Conservation (phyloP, 1,284 basidiomycete genomes). For the Apiotrichum gracile region DNA sequence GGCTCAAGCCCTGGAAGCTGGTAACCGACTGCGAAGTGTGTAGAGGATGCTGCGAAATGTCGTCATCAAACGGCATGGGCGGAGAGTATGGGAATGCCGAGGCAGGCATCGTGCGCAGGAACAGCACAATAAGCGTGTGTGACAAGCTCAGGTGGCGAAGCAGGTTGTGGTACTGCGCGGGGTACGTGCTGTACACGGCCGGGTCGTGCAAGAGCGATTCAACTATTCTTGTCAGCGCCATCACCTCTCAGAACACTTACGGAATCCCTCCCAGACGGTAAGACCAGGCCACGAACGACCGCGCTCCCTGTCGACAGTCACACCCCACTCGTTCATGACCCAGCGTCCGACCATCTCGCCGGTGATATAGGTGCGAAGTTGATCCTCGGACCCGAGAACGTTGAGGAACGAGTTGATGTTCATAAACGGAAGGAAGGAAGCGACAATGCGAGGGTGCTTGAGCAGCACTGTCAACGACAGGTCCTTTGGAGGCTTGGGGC, state of each 20-base stretch:
- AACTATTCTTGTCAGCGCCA: slow-evolving; percentile 27
- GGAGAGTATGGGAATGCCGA: slow-evolving; percentile 35
- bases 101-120: slow-evolving; percentile 39
- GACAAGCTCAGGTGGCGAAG: slow-evolving; percentile 44
- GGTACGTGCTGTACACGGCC: slow-evolving; percentile 43
- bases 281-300: slow-evolving; percentile 44
- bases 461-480: slow-evolving; percentile 18
- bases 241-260: slow-evolving; percentile 26
- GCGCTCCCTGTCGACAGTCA: slow-evolving; percentile 27
- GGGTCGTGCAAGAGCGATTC: slow-evolving; percentile 46
- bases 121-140: slow-evolving; percentile 43
- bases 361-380: slow-evolving; percentile 31
- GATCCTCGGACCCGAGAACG: slow-evolving; percentile 33
- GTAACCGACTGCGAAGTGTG: slow-evolving; percentile 28
- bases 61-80: slow-evolving; percentile 45
- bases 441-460: slow-evolving; percentile 32
- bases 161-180: slow-evolving; percentile 38
- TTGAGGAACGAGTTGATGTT: slow-evolving; percentile 44
- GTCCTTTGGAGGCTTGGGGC: background rate
- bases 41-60: slow-evolving; percentile 18
- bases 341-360: slow-evolving; percentile 45
- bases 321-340: slow-evolving; percentile 43
- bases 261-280: slow-evolving; percentile 47
- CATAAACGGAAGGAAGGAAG: slow-evolving; percentile 30
- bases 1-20: slow-evolving; percentile 17